Evolutionary conservation across 1,284 basidiomycete species (phyloP).

Genomic region (Ceratobasidium sp.): DNA sequence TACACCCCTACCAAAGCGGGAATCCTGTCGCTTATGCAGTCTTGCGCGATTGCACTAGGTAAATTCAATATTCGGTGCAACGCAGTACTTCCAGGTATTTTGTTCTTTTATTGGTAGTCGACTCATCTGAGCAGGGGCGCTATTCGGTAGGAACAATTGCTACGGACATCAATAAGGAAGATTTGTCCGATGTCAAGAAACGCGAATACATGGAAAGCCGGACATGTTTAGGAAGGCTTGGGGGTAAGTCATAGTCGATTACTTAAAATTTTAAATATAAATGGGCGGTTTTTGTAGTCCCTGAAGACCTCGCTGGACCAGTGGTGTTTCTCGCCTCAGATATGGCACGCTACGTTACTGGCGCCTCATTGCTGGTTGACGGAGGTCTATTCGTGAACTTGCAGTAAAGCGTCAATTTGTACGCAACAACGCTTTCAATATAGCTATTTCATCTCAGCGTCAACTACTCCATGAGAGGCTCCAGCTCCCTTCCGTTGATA

Average conservation of each 20-base stretch:
- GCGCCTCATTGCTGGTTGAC: slow-evolving; percentile 78
- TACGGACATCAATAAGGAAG: slow-evolving; percentile 76
- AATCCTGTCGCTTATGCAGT: slow-evolving; percentile 85
- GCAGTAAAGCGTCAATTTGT: slow-evolving; percentile 63
- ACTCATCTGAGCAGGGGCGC: too few relatives aligned
- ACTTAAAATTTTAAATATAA: slow-evolving; percentile 38
- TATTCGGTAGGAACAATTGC: slow-evolving; percentile 39
- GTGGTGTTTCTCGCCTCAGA: slow-evolving; percentile 82
- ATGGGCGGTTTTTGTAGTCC: slow-evolving; percentile 59
- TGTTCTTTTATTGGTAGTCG: not conserved
- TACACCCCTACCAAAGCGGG: slow-evolving; percentile 88
- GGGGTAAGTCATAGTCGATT: slow-evolving; percentile 60
- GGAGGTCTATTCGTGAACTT: slow-evolving; percentile 84
- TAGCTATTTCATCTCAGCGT: not conserved
- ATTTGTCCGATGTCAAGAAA: slow-evolving; percentile 73
- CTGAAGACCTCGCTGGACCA: slow-evolving; percentile 82
- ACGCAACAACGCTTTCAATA: not conserved
- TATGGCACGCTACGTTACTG: slow-evolving; percentile 79
- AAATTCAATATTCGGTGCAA: slow-evolving; percentile 82
- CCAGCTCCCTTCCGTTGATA: slow-evolving; percentile 63
- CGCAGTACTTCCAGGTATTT: slow-evolving; percentile 76
- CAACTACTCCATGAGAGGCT: slow-evolving; percentile 29
- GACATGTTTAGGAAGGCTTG: slow-evolving; percentile 77
- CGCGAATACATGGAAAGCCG: slow-evolving; percentile 75
- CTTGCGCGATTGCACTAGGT: slow-evolving; percentile 81